Percentiles rank a stretch among this genome's conserved stretches.
Evolutionary conservation across 2,329 filamentous ascomycete genomes (phyloP).

Genomic region (Hypoxylon sp.): DNA sequence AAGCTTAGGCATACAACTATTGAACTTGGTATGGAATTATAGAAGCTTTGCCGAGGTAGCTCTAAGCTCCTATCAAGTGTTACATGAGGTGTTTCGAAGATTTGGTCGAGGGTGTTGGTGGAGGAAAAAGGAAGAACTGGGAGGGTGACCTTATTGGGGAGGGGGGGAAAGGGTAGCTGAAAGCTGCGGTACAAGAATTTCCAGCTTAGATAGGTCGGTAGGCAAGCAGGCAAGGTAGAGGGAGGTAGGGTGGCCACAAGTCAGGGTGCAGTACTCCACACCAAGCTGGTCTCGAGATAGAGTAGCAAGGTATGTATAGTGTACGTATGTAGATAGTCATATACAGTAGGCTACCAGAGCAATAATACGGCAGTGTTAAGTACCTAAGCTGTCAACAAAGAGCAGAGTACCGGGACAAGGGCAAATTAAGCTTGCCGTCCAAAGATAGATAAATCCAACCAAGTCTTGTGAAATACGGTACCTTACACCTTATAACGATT

Average conservation of each 20-base stretch:
- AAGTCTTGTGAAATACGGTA: conserved; percentile 32
- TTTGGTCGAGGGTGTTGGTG: conserved; percentile 48
- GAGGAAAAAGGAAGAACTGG: conserved; percentile 41
- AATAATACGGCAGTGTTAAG: conserved; percentile 31
- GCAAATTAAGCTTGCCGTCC: conserved; percentile 40
- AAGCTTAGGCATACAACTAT: conserved; percentile 46
- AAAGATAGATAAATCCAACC: conserved; percentile 31
- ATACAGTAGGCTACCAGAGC: conserved; percentile 13
- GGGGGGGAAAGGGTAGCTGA: conserved; percentile 43
- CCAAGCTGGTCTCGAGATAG: conserved; percentile 17
- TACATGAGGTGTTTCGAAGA: conserved; percentile 63
- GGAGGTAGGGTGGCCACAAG: conserved; percentile 34
- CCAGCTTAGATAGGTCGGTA: conserved; percentile 43
- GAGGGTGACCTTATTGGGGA: conserved; percentile 44
- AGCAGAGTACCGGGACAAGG: conserved; percentile 33
- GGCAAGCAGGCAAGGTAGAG: conserved; percentile 29
- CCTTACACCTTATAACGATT: conserved; percentile 8
- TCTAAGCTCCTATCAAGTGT: conserved; percentile 60
- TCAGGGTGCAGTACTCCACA: conserved; percentile 36
- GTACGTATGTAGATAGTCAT: neutral
- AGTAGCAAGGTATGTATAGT: conserved; percentile 15
- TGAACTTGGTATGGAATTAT: conserved; percentile 38
- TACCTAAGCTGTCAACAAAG: conserved; percentile 33
- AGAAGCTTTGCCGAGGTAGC: conserved; percentile 53
- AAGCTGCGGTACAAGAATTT: conserved; percentile 46